Base-by-base conservation (phyloP, 73 alveolate genomes). In the Blepharisma stoltei region DNA sequence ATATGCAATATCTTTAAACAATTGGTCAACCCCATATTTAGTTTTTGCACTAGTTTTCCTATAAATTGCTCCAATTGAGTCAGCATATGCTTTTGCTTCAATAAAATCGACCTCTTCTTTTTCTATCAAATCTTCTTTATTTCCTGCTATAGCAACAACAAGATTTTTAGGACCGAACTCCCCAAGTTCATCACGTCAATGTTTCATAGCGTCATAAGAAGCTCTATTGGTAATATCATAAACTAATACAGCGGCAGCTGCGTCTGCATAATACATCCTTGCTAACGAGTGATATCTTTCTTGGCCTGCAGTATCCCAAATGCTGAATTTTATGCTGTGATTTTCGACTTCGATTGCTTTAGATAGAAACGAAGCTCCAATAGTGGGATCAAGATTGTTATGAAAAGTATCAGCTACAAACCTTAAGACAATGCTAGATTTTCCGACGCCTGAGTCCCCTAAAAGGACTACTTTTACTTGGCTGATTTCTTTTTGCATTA, bases 261-360 rank as follows among this genome's bases (percentile, higher is more conserved):
- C 92, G 47, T 90, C 97, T 79, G 82, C 83, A 65, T 90, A 90
- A 66, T 89, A 91, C 66, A 91, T 70, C 8, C 84, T 45, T 38
- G 86, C 89, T 85, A 91, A 47, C 6, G 92, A 65, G 46, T 93
- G 37, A 69, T 83, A 92, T 55, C 83, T 78, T 82, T 92, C 98
- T 67, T 90, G 84, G 6, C 97, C 98, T 0, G 95, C 98, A 6
- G 98, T 92, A 60, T 92, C 98, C 95, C 98, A 92, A 44, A 93
- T 90, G 78, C 83, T 93, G 78, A 90, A 38, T 65, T 88, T 91
- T n/a, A 86, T 50, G 54, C 82, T 37, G 32, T 52, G 54, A 52
- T 52, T 52, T 25, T 76, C 78, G 25, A 32, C 25, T 18, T 27
- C 14, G 43, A 45, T 27, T 14, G 6, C 44, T 9, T 76, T 32